Evolutionary conservation across 2,329 filamentous ascomycete genomes (phyloP), one percentile per base, ranked within the genome.

Genomic region (Amauroascus verrucosus): DNA sequence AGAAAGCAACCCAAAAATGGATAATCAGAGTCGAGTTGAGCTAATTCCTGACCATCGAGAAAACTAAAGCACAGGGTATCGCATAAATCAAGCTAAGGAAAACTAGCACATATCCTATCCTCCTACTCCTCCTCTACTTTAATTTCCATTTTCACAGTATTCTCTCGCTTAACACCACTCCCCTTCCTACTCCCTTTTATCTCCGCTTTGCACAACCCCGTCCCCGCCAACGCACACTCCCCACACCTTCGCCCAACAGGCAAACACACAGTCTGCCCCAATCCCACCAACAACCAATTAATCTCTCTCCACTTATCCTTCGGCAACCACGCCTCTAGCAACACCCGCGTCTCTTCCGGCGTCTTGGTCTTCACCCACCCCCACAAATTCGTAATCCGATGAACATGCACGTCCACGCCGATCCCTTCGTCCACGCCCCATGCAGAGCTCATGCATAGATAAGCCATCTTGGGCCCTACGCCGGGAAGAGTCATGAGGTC

Each of bases 381-480:
- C 89, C 89, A 95, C 26, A 95, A 75, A 70, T 95, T 95, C 49
- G 88, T 91, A 69, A 96, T 94, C 53, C 90, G 85, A 70, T 95
- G 90, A 2, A 96, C 90, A 69, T 96, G 90, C 4, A 95, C 89
- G 67, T 96, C 90, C 47, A 96, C 90, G 24, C 90, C 90, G 59
- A 96, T 95, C 6, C 90, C 90, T 60, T 83, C 77, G 48, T 81
- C 76, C 43, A 77, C 73, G 1, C 81, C 81, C 84, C 84, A 77
- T 63, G 84, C 87, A 0, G 85, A 85, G 45, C 83, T 85, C 73
- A 95, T 80, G 66, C 86, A 91, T 20, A 96, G 78, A 67, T 93
- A 90, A 11, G 85, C 89, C 90, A 96, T 96, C 72, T 96, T 96
- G 28, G 90, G 90, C 0, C 90, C 90, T 0, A 96, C 90, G 4